Evolutionary conservation across 208 protist species (phyloP), one percentile per base, ranked within the genome.

Genomic region (Acanthamoeba castellanii): DNA sequence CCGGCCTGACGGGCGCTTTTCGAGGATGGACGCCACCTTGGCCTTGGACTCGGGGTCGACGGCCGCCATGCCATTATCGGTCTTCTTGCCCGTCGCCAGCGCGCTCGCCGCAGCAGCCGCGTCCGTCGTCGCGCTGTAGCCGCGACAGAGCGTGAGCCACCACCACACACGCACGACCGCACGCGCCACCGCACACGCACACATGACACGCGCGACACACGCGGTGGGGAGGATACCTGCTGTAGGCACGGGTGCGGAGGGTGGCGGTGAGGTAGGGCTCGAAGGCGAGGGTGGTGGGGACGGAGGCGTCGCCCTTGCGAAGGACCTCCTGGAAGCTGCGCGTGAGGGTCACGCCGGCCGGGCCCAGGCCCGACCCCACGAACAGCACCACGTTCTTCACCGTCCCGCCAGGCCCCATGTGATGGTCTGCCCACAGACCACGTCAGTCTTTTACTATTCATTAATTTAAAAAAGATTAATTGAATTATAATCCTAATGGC

Each of bases 251-350:
- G 45, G 78, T 87, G 78, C 78, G 78, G 8, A 87, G 50, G 9
- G 78, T 87, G 30, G 78, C 78, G 20, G 78, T 87, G 45, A 87
- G 78, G 32, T 87, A 87, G 78, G 78, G 78, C 78, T 87, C 78
- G 50, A 87, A 87, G 78, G 45, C 6, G 37, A 87, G 78, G 25
- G 16, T 61, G n/a, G 78, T 7, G 27, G 78, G 78, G 20, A 59
- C 45, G 1, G 50, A 25, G 50, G 78, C 45, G 45, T 87, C 78
- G 78, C 78, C 47, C 78, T 52, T 61, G n/a, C 47, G 37, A 9
- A 87, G 50, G 27, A 22, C 37, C 50, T 30, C 47, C 78, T 87
- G 78, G 50, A 87, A 87, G 78, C 78, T 27, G 20, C 78, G 78
- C 20, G 78, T n/a, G 78, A 87, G 50, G 20, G 78, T 87, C 25